These are phyloP conservation scores for Leccinum sublutescens DNA, from an alignment of 768 basidiomycete species.

Conservation along the genomic window DNA sequence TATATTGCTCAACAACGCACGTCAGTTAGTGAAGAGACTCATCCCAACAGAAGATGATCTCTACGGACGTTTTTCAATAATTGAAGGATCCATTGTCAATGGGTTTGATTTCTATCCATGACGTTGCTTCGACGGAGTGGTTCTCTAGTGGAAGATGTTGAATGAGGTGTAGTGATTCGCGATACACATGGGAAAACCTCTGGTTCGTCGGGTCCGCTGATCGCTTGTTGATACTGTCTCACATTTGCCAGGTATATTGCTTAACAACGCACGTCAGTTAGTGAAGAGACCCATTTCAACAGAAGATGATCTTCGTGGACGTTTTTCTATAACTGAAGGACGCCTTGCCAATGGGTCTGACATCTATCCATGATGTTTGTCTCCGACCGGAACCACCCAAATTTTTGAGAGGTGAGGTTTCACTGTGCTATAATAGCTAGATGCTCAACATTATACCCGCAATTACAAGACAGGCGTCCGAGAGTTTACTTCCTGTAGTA, in stretches of 20 bases:
- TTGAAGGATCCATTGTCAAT: too few relatives aligned
- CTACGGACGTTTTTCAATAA: too few relatives aligned
- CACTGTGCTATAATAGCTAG: too few relatives aligned
- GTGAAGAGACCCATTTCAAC: slow-evolving; percentile 63
- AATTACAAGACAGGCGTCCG: slow-evolving; percentile 54
- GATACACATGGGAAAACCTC: slow-evolving; percentile 66
- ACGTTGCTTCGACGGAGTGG: slow-evolving; percentile 39
- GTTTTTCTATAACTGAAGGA: slow-evolving; percentile 49
- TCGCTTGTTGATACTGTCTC: slow-evolving; percentile 5
- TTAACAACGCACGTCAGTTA: slow-evolving; percentile 86
- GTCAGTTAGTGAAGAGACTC: slow-evolving; percentile 65
- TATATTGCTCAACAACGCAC: slow-evolving; percentile 84
- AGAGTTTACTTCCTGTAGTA: slow-evolving; percentile 58
- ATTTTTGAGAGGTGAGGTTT: too few relatives aligned
- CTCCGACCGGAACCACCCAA: too few relatives aligned
- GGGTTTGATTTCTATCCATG: too few relatives aligned
- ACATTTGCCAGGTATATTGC: slow-evolving; percentile 53
- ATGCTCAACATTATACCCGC: slow-evolving; percentile 29
- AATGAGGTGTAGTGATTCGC: slow-evolving; percentile 79
- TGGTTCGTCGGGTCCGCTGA: slow-evolving; percentile 42
- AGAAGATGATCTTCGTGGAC: slow-evolving; percentile 57
- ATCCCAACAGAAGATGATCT: slow-evolving; percentile 56
- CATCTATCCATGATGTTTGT: too few relatives aligned
- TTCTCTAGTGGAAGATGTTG: slow-evolving; percentile 65
- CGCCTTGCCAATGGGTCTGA: too few relatives aligned